Base-by-base conservation (phyloP, 495 filamentous ascomycete genomes). In the Pseudevernia furfuracea region DNA sequence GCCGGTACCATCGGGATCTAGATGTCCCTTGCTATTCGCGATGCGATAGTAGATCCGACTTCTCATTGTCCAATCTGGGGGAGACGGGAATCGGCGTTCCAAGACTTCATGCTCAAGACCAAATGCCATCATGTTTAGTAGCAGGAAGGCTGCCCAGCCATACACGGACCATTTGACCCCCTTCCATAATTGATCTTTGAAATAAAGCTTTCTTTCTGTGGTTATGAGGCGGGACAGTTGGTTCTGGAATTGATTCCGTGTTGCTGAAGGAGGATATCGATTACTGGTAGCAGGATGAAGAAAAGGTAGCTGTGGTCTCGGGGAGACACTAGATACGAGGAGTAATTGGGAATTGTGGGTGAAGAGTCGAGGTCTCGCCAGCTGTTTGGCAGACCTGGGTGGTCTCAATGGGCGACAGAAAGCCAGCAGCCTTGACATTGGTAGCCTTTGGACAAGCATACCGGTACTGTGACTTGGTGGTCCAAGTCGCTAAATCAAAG, bases 301-400 rank as follows among this genome's bases (percentile, higher is more conserved):
- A 73, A 91, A 96, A 25, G 89, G 88, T 34, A 94, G 76, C 71
- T 92, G 88, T 36, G 91, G 91, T n/a, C 91, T 85, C 30, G 77
- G 76, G 19, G 73, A 68, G 23, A 74, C 70, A 15, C 73, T 72
- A 30, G 81, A 79, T 66, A 85, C 66, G 46, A 83, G 73, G n/a
- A 80, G 76, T 28, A 77, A 75, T 30, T 71, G 76, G 43, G 80
- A 75, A 43, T 74, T 64, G 41, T 64, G 53, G 34, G 53, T 64
- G 14, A 58, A 64, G 23, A 59, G 74, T 43, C 79, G 75, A 19
- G 53, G 60, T 17, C 60, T 61, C 11, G 61, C 65, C 19, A 60
- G 28, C 28, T 7, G 30, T 23, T 56, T 57, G 12, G 39, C 59
- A 46, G 60, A 60, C 62, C 59, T 72, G 61, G 68, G 62, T 46